These are phyloP conservation scores for Exophiala phaeomuriformis DNA, from an alignment of 2,329 filamentous ascomycete species.

Conservation along the genomic window DNA sequence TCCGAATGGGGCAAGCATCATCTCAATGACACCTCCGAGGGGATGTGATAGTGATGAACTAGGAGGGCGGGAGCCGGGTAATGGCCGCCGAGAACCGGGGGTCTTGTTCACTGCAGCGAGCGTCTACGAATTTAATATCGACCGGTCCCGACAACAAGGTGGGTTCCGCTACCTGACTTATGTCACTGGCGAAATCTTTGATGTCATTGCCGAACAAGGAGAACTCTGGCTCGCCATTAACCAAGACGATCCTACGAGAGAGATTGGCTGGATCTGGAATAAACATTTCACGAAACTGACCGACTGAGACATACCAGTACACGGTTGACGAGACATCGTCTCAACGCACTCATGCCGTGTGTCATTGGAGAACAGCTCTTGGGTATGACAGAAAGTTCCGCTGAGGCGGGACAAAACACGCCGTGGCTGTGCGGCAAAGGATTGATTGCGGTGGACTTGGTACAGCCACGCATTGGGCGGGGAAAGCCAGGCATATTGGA, in stretches of 20 bases:
- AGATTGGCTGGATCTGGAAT: constrained; percentile 97
- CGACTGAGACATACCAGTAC: constrained; percentile 14
- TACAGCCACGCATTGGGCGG: too few relatives aligned
- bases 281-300: constrained; percentile 76
- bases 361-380: background rate
- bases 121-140: constrained; percentile 95
- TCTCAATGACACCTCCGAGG: constrained; percentile 80
- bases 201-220: constrained; percentile 91
- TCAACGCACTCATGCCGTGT: background rate
- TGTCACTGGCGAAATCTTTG: constrained; percentile 87
- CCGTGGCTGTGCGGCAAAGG: too few relatives aligned
- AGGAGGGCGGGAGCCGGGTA: constrained; percentile 29
- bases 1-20: constrained; percentile 52
- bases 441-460: too few relatives aligned
- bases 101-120: constrained; percentile 88
- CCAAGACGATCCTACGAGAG: constrained; percentile 73
- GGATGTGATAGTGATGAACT: constrained; percentile 50
- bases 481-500: too few relatives aligned
- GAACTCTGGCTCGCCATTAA: constrained; percentile 97
- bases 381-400: background rate
- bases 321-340: too few relatives aligned
- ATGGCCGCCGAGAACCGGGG: constrained; percentile 42
- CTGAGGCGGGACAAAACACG: too few relatives aligned
- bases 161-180: constrained; percentile 96
- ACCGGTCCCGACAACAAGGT: constrained; percentile 81